Base-by-base conservation (phyloP, 345 rosid genomes). In the Eucalyptus curtisii region DNA sequence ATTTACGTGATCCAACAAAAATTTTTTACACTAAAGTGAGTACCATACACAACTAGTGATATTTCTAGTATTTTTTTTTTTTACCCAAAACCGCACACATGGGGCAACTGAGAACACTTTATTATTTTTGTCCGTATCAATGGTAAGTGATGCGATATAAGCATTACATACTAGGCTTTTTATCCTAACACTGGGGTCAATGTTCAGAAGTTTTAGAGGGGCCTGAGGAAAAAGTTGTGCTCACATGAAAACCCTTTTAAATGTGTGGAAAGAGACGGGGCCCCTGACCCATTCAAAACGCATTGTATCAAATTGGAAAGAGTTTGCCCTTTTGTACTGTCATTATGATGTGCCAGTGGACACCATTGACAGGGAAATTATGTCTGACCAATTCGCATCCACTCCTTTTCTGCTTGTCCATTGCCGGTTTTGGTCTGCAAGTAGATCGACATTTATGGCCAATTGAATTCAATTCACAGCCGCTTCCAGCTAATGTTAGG, bases 21-120 rank as follows among this genome's bases (percentile, higher is more conserved):
- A 3, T 0, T 45, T 45, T 45, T 9, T 3, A 45, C 47, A 10
- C 10, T 52, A 52, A 52, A 52, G 0, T 52, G 2, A 52, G 5
- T 52, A 20, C 25, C 10, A 3, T 52, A 1, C 25, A 52, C 2
- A 2, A 20, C 5, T 52, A 52, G 25, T 7, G 10, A 52, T 52
- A 19, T 10, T 52, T 52, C 24, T 20, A 52, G 57, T 52, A 52
- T 19, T 52, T 52, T 50, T 52, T 19, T 52, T 52, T 50, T 52
- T 52, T 7, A 52, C 20, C 57, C 16, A 61, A 61, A 30, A 61
- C 31, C 1, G 30, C 61, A 31, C 76, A n/a, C 20, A n/a, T 2
- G 16, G 5, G 20, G 3, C 33, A 61, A 61, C 13, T 61, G 71
- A 61, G 33, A 13, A 64, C 5, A 15, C 10, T n/a, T 61, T 59